These are phyloP conservation scores for Crassisporium funariophilum DNA, from an alignment of 768 basidiomycete species.

Conservation along the genomic window DNA sequence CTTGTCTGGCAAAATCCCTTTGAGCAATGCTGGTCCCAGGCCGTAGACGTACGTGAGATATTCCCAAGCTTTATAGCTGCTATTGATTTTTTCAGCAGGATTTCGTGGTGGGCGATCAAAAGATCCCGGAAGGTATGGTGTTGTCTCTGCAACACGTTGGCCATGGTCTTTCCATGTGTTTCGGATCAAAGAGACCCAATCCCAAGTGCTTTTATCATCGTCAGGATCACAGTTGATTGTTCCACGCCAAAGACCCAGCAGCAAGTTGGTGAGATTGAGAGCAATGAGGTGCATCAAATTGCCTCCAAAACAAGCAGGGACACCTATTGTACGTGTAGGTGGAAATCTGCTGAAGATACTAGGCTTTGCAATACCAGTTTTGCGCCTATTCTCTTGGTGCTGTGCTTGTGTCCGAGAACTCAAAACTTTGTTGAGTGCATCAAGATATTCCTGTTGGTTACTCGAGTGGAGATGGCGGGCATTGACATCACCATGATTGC, in stretches of 20 bases:
- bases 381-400: slow-evolving; percentile 14
- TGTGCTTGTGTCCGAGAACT: slow-evolving; percentile 15
- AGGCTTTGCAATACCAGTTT: slow-evolving; percentile 40
- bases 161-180: slow-evolving; percentile 38
- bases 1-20: slow-evolving; percentile 21
- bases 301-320: slow-evolving; percentile 31
- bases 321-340: slow-evolving; percentile 11
- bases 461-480: background rate
- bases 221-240: slow-evolving; percentile 15
- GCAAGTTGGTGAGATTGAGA: slow-evolving; percentile 41
- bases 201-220: slow-evolving; percentile 23
- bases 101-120: slow-evolving; percentile 45
- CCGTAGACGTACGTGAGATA: slow-evolving; percentile 29
- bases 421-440: slow-evolving; percentile 10
- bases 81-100: slow-evolving; percentile 38
- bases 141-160: slow-evolving; percentile 28
- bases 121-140: slow-evolving; percentile 37
- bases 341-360: slow-evolving; percentile 34
- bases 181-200: slow-evolving; percentile 29
- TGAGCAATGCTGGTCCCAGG: slow-evolving; percentile 29
- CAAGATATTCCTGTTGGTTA: slow-evolving; percentile 10
- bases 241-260: slow-evolving; percentile 36
- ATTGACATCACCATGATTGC: background rate
- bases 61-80: slow-evolving; percentile 32
- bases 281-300: slow-evolving; percentile 42